Evolutionary conservation across 2,329 filamentous ascomycete species (phyloP).

Genomic region (Hypoxylon sp.): DNA sequence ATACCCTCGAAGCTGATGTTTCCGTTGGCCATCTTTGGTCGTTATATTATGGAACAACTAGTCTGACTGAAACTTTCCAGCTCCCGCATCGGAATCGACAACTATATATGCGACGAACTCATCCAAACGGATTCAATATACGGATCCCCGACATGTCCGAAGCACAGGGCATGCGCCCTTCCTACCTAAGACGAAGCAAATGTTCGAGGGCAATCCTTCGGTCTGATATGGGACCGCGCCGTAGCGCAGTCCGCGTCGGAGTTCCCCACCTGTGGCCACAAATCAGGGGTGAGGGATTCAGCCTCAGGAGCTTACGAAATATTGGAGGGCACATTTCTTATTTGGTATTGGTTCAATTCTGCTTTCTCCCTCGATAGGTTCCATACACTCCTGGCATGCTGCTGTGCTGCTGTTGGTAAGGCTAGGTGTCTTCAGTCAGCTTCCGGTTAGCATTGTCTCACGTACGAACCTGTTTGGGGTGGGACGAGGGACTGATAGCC

Average conservation of each 20-base stretch:
- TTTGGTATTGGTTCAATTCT: slow-evolving; percentile 2
- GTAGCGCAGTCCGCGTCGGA: slow-evolving; percentile 24
- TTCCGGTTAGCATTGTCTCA: not conserved
- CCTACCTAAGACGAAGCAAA: not conserved
- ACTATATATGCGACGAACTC: slow-evolving; percentile 19
- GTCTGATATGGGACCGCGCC: not conserved
- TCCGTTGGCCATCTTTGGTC: slow-evolving; percentile 31
- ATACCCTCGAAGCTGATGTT: slow-evolving; percentile 47
- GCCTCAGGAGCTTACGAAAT: not conserved
- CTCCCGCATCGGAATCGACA: slow-evolving; percentile 2
- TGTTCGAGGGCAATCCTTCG: slow-evolving; percentile 12
- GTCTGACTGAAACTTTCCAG: not conserved
- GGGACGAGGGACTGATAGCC: slow-evolving; percentile 5
- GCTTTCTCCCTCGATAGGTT: too few species aligned
- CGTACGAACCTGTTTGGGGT: slow-evolving; percentile 2
- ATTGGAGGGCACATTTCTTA: not conserved
- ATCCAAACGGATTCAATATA: not conserved
- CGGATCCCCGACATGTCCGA: slow-evolving; percentile 35
- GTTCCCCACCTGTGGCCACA: slow-evolving; percentile 30
- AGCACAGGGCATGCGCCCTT: slow-evolving; percentile 4
- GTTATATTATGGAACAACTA: not conserved
- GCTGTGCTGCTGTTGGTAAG: not conserved
- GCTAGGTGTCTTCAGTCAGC: not conserved
- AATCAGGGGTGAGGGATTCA: slow-evolving; percentile 6
- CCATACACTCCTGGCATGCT: slow-evolving; percentile 11